Conservation (phyloP, 2,329 filamentous ascomycete genomes). For the Neopestalotiopsis clavispora region DNA sequence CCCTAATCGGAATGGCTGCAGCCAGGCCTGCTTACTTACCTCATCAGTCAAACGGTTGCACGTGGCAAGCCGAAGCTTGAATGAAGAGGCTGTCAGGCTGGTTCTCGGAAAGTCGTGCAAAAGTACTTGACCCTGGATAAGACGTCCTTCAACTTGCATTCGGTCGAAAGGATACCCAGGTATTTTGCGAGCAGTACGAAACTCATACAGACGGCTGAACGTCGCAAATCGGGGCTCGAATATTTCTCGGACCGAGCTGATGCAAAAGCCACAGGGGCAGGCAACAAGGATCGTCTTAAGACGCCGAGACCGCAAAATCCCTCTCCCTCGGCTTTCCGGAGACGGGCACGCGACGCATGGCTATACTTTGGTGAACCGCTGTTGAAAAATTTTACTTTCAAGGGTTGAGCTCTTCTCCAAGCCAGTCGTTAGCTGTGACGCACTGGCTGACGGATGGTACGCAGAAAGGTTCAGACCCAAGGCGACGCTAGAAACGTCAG, state of each 20-base stretch:
- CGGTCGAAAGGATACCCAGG: conserved; percentile 67
- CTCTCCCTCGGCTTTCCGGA: no score
- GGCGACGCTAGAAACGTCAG: not conserved
- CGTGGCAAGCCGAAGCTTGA: not conserved
- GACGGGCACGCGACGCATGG: no score
- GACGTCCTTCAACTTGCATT: conserved; percentile 66
- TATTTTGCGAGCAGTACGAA: conserved; percentile 75
- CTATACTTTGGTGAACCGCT: no score
- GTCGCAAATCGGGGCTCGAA: conserved; percentile 26
- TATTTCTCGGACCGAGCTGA: conserved; percentile 30
- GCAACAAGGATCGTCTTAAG: no score
- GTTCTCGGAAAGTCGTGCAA: conserved; percentile 27
- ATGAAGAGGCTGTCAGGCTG: not conserved
- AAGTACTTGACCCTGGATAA: conserved; percentile 71
- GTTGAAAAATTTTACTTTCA: no score
- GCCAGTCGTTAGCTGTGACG: no score
- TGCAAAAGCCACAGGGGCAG: not conserved
- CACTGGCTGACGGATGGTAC: no score
- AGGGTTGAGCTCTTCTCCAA: no score
- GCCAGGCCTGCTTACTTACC: conserved; percentile 40
- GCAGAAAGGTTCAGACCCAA: not conserved
- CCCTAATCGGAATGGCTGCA: conserved; percentile 65
- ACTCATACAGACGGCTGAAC: conserved; percentile 52
- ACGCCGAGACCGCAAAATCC: no score
- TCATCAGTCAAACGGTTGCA: conserved; percentile 9